These are phyloP conservation scores for Penicillium occitanis DNA, from an alignment of 2,329 filamentous ascomycete species.

Conservation along the genomic window DNA sequence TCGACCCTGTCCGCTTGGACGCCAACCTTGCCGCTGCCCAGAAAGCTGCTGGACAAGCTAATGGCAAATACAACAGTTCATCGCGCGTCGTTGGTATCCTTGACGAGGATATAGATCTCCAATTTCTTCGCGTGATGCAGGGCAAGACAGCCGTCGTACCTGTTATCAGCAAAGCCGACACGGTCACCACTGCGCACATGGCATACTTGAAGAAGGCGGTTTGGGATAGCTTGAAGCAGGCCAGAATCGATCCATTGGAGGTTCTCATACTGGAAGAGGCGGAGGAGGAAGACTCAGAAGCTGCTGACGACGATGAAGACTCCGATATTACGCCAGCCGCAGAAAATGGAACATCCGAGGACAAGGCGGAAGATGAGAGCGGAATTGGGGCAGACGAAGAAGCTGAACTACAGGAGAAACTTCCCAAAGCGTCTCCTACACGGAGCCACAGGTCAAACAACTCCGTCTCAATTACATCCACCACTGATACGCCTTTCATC, in stretches of 20 bases:
- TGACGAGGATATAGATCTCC: slow-evolving; percentile 85
- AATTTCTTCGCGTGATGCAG: slow-evolving; percentile 82
- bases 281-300: slow-evolving; percentile 60
- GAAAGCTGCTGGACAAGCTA: slow-evolving; percentile 55
- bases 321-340: slow-evolving; percentile 25
- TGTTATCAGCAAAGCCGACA: slow-evolving; percentile 94
- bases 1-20: slow-evolving; percentile 84
- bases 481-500: slow-evolving; percentile 62
- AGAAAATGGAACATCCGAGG: slow-evolving; percentile 25
- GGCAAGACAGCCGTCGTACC: slow-evolving; percentile 95
- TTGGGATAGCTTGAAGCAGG: slow-evolving; percentile 80
- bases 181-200: slow-evolving; percentile 95
- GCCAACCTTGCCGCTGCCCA: slow-evolving; percentile 71
- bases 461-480: slow-evolving; percentile 25
- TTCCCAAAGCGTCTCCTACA: slow-evolving; percentile 10
- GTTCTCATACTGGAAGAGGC: slow-evolving; percentile 78
- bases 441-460: slow-evolving; percentile 18
- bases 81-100: slow-evolving; percentile 62
- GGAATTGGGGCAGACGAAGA: slow-evolving; percentile 29
- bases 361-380: slow-evolving; percentile 28
- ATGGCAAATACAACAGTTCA: slow-evolving; percentile 47
- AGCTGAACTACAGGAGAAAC: slow-evolving; percentile 27
- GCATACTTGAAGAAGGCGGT: slow-evolving; percentile 84
- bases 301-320: slow-evolving; percentile 43
- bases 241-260: slow-evolving; percentile 84